phyloP scores from a whole-genome alignment of 2,329 filamentous ascomycete genomes.

The Trichoderma arundinaceum region DNA sequence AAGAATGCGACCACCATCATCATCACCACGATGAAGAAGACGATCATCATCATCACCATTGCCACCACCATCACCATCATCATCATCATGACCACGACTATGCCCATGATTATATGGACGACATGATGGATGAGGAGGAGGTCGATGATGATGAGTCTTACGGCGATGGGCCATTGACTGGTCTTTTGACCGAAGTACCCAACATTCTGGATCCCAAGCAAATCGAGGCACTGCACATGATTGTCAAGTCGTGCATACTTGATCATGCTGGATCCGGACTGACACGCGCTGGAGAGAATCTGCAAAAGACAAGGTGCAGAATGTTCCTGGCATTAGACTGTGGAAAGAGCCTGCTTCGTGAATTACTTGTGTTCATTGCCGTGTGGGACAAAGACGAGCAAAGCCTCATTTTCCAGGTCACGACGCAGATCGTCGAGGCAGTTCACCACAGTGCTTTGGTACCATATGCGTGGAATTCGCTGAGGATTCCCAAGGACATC shows the following conservation, averaged over 20 bases:
- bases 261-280: conserved; percentile 75
- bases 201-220: conserved; percentile 93
- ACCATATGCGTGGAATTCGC: conserved; percentile 89
- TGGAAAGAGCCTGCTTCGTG: conserved; percentile 84
- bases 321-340: conserved; percentile 89
- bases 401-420: conserved; percentile 94
- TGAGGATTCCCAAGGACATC: conserved; percentile 92
- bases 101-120: conserved; percentile 55
- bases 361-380: conserved; percentile 93
- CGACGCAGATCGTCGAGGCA: conserved; percentile 92
- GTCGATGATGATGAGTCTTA: conserved; percentile 79
- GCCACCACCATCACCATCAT: conserved; percentile 45
- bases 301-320: conserved; percentile 88
- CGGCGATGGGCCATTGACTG: conserved; percentile 77
- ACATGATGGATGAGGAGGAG: conserved; percentile 69
- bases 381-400: conserved; percentile 96
- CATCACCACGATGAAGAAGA: conserved; percentile 39
- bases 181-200: conserved; percentile 89
- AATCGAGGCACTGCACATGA: conserved; percentile 96
- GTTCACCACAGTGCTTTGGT: conserved; percentile 88
- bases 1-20: conserved; percentile 54
- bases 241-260: conserved; percentile 92
- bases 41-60: conserved; percentile 40
- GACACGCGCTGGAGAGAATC: conserved; percentile 73
- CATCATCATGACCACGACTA: conserved; percentile 48